These are phyloP conservation scores for Anthracocystis walkeri DNA, from an alignment of 1,284 basidiomycete species.

Conservation along the genomic window DNA sequence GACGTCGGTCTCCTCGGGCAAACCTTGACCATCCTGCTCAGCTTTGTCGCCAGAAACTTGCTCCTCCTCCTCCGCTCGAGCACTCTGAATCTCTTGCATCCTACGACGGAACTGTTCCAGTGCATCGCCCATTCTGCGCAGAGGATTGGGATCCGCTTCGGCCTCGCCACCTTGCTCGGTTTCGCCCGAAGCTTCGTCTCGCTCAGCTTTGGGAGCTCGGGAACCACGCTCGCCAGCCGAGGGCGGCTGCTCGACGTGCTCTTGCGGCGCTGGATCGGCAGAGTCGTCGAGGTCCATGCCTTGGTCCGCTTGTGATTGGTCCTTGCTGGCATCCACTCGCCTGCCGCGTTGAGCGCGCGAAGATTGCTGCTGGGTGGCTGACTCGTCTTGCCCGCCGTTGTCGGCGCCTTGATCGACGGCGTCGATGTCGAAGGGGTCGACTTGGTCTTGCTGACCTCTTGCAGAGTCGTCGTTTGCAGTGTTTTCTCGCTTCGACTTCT, in stretches of 20 bases:
- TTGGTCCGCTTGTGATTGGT: conserved; percentile 59
- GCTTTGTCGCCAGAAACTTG: conserved; percentile 63
- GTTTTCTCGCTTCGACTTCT: conserved; percentile 23
- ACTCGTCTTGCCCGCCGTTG: conserved; percentile 45
- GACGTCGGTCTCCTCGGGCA: conserved; percentile 72
- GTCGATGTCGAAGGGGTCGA: conserved; percentile 40
- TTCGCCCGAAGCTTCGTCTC: conserved; percentile 26
- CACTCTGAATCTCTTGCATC: conserved; percentile 83
- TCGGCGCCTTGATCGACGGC: conserved; percentile 48
- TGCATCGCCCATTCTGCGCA: conserved; percentile 87
- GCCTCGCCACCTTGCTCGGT: conserved; percentile 49
- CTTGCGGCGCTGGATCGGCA: conserved; percentile 66
- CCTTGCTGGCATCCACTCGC: conserved; percentile 37
- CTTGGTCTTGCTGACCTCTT: conserved; percentile 19
- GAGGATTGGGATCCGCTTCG: conserved; percentile 73
- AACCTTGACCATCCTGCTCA: conserved; percentile 73
- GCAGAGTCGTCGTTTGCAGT: conserved; percentile 15
- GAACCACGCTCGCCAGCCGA: conserved; percentile 29
- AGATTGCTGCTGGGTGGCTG: conserved; percentile 49
- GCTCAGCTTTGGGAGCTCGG: conserved; percentile 22
- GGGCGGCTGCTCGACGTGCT: conserved; percentile 59
- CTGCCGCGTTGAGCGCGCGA: conserved; percentile 44
- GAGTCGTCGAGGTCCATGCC: conserved; percentile 59
- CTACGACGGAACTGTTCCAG: conserved; percentile 85
- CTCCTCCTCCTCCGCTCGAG: conserved; percentile 70